These are phyloP conservation scores for Alternaria gaisen DNA, from an alignment of 2,329 filamentous ascomycete genomes.

Conservation along the genomic window DNA sequence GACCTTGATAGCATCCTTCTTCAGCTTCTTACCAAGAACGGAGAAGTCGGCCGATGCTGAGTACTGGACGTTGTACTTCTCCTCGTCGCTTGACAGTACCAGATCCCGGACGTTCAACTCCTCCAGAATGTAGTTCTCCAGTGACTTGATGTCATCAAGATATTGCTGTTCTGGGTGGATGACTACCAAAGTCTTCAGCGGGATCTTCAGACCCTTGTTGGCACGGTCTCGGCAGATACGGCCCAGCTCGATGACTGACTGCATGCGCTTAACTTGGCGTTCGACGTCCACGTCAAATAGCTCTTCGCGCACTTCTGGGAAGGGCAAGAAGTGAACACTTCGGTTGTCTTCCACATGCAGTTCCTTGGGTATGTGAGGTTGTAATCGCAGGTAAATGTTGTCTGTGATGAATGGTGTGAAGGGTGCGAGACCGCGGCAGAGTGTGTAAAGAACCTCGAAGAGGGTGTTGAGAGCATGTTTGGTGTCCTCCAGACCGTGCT, in stretches of 20 bases:
- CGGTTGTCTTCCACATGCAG: constrained; percentile 75
- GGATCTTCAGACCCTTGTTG: constrained; percentile 86
- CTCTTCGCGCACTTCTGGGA: constrained; percentile 87
- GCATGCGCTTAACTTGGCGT: constrained; percentile 88
- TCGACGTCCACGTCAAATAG: constrained; percentile 88
- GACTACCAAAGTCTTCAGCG: constrained; percentile 87
- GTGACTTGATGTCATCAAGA: constrained; percentile 82
- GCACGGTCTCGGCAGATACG: constrained; percentile 86
- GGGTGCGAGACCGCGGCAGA: constrained; percentile 86
- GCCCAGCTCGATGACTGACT: constrained; percentile 91
- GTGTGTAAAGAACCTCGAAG: constrained; percentile 90
- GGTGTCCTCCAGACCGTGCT: constrained; percentile 85
- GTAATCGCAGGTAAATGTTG: constrained; percentile 86
- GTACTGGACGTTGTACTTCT: constrained; percentile 91
- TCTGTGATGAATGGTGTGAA: constrained; percentile 97
- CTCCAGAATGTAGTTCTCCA: constrained; percentile 88
- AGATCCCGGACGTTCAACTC: constrained; percentile 91
- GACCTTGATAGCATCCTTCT: constrained; percentile 91
- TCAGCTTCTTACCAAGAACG: constrained; percentile 93
- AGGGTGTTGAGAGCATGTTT: constrained; percentile 90
- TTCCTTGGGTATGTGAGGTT: constrained; percentile 80
- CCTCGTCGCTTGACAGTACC: constrained; percentile 84
- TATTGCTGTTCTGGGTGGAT: constrained; percentile 86
- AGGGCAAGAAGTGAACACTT: constrained; percentile 91
- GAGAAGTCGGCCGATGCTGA: constrained; percentile 92